phyloP scores from a whole-genome alignment of 2,329 filamentous ascomycete genomes.

The Colletotrichum liriopes region DNA sequence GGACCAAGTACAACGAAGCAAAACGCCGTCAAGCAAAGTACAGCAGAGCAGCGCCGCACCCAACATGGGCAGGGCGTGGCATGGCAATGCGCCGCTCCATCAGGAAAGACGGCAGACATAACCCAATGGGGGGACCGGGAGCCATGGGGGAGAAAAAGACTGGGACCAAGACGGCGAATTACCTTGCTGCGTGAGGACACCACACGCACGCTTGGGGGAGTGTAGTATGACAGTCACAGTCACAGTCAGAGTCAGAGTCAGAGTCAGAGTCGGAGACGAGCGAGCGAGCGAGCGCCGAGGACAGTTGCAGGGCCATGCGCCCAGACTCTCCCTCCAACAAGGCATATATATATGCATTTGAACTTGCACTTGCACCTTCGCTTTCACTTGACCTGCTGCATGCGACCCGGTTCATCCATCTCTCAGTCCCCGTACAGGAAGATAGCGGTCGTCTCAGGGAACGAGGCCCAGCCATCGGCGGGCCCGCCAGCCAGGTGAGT shows the following conservation, averaged over 20 bases:
- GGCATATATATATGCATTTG: background rate
- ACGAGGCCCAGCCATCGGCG: background rate
- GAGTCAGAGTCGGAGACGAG: background rate
- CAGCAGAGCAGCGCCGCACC: slow-evolving; percentile 10
- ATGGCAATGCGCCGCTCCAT: slow-evolving; percentile 19
- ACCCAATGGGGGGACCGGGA: slow-evolving; percentile 17
- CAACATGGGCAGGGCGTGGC: slow-evolving; percentile 19
- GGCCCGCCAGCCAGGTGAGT: background rate
- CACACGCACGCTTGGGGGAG: background rate
- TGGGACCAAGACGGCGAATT: slow-evolving; percentile 12
- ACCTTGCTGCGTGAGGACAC: slow-evolving; percentile 1
- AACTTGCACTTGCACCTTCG: background rate
- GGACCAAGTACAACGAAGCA: slow-evolving; percentile 28
- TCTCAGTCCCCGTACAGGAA: background rate
- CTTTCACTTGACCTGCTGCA: background rate
- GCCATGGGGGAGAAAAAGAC: slow-evolving; percentile 2
- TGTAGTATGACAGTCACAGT: slow-evolving; percentile 21
- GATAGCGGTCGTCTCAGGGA: background rate
- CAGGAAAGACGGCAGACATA: slow-evolving; percentile 27
- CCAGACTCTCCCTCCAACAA: background rate
- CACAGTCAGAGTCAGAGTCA: background rate
- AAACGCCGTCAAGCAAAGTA: slow-evolving; percentile 22
- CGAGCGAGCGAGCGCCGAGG: slow-evolving; percentile 16
- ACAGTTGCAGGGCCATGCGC: slow-evolving; percentile 25
- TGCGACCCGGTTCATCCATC: background rate